Evolutionary conservation across 1,284 basidiomycete genomes (phyloP), one percentile per base, ranked within the genome.

Genomic region (Quambalaria eucalypti): DNA sequence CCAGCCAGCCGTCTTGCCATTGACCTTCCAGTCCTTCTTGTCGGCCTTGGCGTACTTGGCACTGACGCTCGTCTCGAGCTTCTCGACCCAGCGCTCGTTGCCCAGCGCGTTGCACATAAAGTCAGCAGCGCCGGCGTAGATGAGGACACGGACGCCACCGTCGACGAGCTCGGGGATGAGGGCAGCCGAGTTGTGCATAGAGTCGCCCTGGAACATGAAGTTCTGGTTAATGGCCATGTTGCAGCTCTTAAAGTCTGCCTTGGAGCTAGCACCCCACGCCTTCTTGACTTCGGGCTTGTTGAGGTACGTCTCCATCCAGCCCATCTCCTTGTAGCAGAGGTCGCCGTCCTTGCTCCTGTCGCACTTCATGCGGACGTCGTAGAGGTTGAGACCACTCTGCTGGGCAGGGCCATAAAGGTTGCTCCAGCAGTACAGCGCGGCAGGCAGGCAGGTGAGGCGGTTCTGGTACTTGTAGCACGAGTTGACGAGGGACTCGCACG

Each of bases 81-180:
- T 52, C 29, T 66, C 54, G 50, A 66, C 56, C 73, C 73, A 75
- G 33, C 62, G 56, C 39, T 64, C 58, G 59, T 74, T 75, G 51
- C 73, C 73, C 49, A 68, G 67, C 51, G 60, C 65, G 59, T 69
- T 66, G 60, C 72, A 57, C 55, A 57, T 56, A 26, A 86, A 84
- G 76, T 91, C 90, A 80, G 86, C 84, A 67, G 87, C 85, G 25
- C 87, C 88, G 54, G 87, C 87, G 69, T 90, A 91, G 33, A 90
- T 84, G 38, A 91, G 78, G 31, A 92, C 78, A 54, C 87, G 79
- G 50, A 91, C 79, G 40, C 87, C 87, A 57, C 83, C 82, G 54
- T 87, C 82, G 52, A 92, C 80, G 7, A 93, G 79, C 44, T 84
- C 82, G 14, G 87, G 84, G 10, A 93, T 79, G 5, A 91, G 79